Conservation (phyloP, 495 filamentous ascomycete genomes). For the Xylaria curta region DNA sequence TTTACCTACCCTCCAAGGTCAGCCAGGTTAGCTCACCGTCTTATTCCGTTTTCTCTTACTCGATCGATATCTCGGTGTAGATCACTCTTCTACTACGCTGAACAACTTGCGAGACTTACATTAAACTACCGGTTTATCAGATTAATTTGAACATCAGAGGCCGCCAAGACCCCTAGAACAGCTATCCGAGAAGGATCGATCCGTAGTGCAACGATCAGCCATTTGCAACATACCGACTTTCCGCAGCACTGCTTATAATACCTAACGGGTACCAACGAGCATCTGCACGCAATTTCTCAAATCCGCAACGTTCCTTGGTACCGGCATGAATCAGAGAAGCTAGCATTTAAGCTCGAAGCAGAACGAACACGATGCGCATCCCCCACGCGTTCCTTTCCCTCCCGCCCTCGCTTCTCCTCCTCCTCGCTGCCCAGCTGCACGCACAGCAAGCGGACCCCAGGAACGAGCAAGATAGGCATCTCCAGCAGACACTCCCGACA, state of each 20-base stretch:
- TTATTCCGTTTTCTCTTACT: background rate
- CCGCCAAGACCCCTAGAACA: background rate
- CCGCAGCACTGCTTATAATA: background rate
- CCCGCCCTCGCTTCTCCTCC: conserved; percentile 57
- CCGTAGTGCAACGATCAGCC: background rate
- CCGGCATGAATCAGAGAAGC: background rate
- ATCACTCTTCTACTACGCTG: background rate
- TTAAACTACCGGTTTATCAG: background rate
- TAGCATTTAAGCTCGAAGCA: background rate
- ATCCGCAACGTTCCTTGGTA: background rate
- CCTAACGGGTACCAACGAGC: background rate
- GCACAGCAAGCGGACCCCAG: conserved; percentile 37
- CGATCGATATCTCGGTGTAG: conserved; percentile 10
- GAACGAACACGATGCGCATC: conserved; percentile 47
- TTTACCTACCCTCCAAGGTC: conserved; percentile 5
- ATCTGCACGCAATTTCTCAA: background rate
- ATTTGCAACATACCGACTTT: background rate
- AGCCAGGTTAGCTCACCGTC: conserved; percentile 15
- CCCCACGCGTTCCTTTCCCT: conserved; percentile 46
- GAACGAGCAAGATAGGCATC: background rate
- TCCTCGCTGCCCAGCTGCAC: conserved; percentile 46
- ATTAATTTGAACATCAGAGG: background rate
- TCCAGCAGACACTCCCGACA: conserved; percentile 43
- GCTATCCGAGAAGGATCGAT: background rate
- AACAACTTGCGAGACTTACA: background rate